Evolutionary conservation across 192 early-diverging fungal genomes (phyloP), one percentile per base, ranked within the genome.

Genomic region (Borealophlyctis nickersoniae): DNA sequence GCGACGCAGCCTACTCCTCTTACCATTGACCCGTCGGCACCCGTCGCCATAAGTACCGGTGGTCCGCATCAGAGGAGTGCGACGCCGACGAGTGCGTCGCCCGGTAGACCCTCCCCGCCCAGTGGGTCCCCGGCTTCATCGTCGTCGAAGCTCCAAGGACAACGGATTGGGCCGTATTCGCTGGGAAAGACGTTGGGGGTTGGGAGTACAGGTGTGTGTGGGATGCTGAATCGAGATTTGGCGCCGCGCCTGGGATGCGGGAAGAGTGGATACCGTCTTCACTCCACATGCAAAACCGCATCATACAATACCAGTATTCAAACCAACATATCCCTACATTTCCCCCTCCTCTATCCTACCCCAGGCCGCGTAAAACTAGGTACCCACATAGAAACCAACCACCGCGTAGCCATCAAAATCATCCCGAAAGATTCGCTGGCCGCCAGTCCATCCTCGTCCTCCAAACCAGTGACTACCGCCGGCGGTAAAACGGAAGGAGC

Each of bases 351-450:
- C 45, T 48, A n/a, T 48, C 45, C 45, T n/a, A 48, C n/a, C 11
- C 28, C 54, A 82, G 82, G 83, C 5, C 67, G 73, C 23, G 83
- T 85, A 3, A 80, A 79, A 55, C 69, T 81, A 14, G 83, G 76
- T 3, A 77, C 69, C 11, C 81, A 85, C 53, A 70, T 74, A 28
- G 75, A 79, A 49, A 82, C 79, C 1, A 33, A 56, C 16, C 67
- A 73, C 29, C 62, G 60, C 52, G 83, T 85, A 0, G 83, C 74
- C 19, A 81, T 85, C 55, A 85, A 85, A 54, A 81, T 85, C 64
- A 76, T 83, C 26, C 54, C 66, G 27, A 83, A 83, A 56, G 76
- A 68, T 2, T 48, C 59, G n/a, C 22, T 69, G 62, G 28, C 27
- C 49, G 61, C 48, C 33, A 14, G 4, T 16, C 14, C 48, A 4